phyloP scores from a whole-genome alignment of 2,329 filamentous ascomycete genomes.

The Aspergillus latus region DNA sequence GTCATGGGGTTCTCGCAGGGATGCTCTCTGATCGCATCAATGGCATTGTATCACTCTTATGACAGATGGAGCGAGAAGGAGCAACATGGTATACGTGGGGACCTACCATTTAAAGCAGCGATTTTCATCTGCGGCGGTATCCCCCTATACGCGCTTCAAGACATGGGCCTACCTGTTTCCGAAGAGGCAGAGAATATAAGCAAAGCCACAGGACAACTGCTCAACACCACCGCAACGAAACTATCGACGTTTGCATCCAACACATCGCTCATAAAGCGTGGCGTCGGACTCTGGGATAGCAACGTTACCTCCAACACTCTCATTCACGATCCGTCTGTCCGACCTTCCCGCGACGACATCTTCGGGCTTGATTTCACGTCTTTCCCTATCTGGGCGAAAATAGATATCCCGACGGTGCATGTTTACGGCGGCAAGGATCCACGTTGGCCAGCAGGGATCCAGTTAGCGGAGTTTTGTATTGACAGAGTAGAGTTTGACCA shows the following conservation, averaged over 20 bases:
- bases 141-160: neutral
- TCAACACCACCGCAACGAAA: neutral
- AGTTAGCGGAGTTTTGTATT: slow-evolving; percentile 8
- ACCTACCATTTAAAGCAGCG: neutral
- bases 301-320: neutral
- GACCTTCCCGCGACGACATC: neutral
- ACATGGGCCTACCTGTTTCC: neutral
- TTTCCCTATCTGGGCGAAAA: neutral
- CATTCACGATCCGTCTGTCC: neutral
- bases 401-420: slow-evolving; percentile 3
- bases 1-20: slow-evolving; percentile 6
- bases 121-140: slow-evolving; percentile 9
- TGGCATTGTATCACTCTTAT: neutral
- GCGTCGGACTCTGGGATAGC: neutral
- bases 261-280: neutral
- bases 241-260: neutral
- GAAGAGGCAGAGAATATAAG: neutral
- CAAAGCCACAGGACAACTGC: neutral
- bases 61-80: neutral
- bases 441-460: neutral
- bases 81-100: neutral
- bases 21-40: neutral
- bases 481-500: slow-evolving; percentile 4
- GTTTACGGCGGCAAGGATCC: slow-evolving; percentile 7
- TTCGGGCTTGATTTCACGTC: slow-evolving; percentile 5